Base-by-base conservation (phyloP, 192 early-diverging fungal species). In the Gryganskiella cystojenkinii region DNA sequence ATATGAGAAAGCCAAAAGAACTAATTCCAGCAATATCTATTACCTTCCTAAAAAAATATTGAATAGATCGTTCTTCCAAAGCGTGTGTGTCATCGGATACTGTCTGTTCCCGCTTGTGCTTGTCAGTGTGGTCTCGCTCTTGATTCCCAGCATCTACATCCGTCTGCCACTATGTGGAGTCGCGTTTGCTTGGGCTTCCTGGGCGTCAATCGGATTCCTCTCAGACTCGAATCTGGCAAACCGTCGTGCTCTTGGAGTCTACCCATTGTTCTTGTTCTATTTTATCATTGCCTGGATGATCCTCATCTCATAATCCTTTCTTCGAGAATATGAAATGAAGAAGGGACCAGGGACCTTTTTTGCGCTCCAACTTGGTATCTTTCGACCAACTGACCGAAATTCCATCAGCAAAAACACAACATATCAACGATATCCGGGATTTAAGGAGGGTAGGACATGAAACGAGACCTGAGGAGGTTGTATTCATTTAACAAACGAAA, bases 221-320 rank as follows among this genome's bases (percentile, higher is more conserved):
- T 90, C 92, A 4, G 92, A 94, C 44, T 92, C 92, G 6, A 91
- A 95, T 81, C 85, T 99, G 42, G 88, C 89, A 27, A 94, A 98
- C 79, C 86, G 95, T 28, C 87, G 94, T 9, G 71, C 91, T 49
- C 83, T 99, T 46, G 96, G 94, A 13, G 87, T 98, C 33, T 99
- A 98, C 75, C 98, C 98, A 46, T 90, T 99, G 25, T 94, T 92
- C 63, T 81, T 99, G 62, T 99, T 99, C 67, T 99, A 97, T 80
- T 94, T 97, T 57, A 84, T 93, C 70, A 95, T 99, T 74, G 92
- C 88, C 45, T 99, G 98, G 98, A 87, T 98, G 83, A 91, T 99
- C 56, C 83, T 92, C 25, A 92, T 94, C 33, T 91, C 92, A 50
- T 90, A 82, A 84, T n/a, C n/a, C n/a, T n/a, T n/a, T n/a, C n/a